A percentile compares a stretch with the other conserved stretches of the same genome.
These are phyloP conservation scores for Naganishia albida DNA, from an alignment of 1,284 basidiomycete genomes.

Conservation along the genomic window DNA sequence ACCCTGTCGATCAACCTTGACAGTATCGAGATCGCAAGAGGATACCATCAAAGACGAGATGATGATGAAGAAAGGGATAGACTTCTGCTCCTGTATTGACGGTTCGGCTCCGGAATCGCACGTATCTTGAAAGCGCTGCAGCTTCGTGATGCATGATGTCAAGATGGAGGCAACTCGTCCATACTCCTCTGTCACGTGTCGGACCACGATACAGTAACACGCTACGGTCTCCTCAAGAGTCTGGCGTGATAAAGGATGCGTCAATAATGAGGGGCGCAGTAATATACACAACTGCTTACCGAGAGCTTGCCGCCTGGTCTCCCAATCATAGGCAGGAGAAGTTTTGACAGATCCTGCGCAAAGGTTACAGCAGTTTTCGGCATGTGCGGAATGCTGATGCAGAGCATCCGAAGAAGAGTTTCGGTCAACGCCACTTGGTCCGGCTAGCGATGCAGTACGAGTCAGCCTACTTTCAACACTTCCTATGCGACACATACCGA, in stretches of 20 bases:
- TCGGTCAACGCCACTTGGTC: slow-evolving; percentile 82
- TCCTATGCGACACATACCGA: slow-evolving; percentile 37
- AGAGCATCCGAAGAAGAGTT: slow-evolving; percentile 83
- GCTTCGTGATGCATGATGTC: slow-evolving; percentile 62
- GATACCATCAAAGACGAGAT: slow-evolving; percentile 83
- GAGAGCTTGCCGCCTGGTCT: slow-evolving; percentile 69
- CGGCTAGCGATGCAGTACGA: slow-evolving; percentile 56
- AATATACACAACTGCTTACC: slow-evolving; percentile 54
- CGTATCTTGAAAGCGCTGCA: slow-evolving; percentile 34
- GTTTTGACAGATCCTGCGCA: slow-evolving; percentile 75
- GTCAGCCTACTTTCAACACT: not conserved
- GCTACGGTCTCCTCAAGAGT: slow-evolving; percentile 85
- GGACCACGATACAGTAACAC: slow-evolving; percentile 83
- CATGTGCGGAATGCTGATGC: slow-evolving; percentile 78
- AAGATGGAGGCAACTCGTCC: slow-evolving; percentile 71
- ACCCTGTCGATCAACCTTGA: slow-evolving; percentile 61
- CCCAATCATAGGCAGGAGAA: slow-evolving; percentile 81
- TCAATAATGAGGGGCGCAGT: not conserved
- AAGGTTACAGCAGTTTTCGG: slow-evolving; percentile 83
- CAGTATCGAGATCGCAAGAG: slow-evolving; percentile 79
- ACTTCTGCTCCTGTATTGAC: slow-evolving; percentile 30
- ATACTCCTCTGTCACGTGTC: slow-evolving; percentile 83
- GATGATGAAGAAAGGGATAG: slow-evolving; percentile 64
- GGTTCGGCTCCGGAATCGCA: slow-evolving; percentile 29
- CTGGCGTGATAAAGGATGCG: slow-evolving; percentile 52